Evolutionary conservation across 768 basidiomycete species (phyloP).

Genomic region (Suillus subalutaceus): DNA sequence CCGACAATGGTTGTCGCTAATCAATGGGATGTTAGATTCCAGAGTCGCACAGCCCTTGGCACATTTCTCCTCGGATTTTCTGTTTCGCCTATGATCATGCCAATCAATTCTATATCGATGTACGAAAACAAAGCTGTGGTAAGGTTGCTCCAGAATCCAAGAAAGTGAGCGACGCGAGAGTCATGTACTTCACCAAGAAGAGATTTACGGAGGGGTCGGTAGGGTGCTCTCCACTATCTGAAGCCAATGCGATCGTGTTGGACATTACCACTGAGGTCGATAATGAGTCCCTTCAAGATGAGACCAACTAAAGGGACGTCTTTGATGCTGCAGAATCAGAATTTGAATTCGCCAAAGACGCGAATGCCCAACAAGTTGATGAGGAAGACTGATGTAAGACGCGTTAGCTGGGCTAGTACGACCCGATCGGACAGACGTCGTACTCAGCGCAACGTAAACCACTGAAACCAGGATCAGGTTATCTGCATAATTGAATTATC

Average conservation of each 20-base stretch:
- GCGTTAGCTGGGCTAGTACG: slow-evolving; percentile 8
- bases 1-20: slow-evolving; percentile 43
- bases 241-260: slow-evolving; percentile 46
- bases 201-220: slow-evolving; percentile 27
- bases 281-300: slow-evolving; percentile 50
- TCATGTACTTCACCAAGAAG: slow-evolving; percentile 35
- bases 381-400: slow-evolving; percentile 42
- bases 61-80: no score
- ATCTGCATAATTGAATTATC: background rate
- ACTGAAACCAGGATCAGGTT: slow-evolving; percentile 33
- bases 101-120: slow-evolving; percentile 45
- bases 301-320: slow-evolving; percentile 45
- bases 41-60: slow-evolving; percentile 31
- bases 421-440: slow-evolving; percentile 16
- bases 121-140: slow-evolving; percentile 34
- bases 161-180: slow-evolving; percentile 36
- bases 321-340: slow-evolving; percentile 53
- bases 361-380: slow-evolving; percentile 65
- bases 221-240: slow-evolving; percentile 44
- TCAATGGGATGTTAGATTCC: slow-evolving; percentile 34
- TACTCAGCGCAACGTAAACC: slow-evolving; percentile 62
- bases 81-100: slow-evolving; percentile 34
- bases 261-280: slow-evolving; percentile 55
- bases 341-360: slow-evolving; percentile 60
- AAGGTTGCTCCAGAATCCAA: slow-evolving; percentile 36